A percentile compares a stretch with the other conserved stretches of the same genome.
Conservation (phyloP, 805 yeast genomes). For the Zygoascus ofunaensis region DNA sequence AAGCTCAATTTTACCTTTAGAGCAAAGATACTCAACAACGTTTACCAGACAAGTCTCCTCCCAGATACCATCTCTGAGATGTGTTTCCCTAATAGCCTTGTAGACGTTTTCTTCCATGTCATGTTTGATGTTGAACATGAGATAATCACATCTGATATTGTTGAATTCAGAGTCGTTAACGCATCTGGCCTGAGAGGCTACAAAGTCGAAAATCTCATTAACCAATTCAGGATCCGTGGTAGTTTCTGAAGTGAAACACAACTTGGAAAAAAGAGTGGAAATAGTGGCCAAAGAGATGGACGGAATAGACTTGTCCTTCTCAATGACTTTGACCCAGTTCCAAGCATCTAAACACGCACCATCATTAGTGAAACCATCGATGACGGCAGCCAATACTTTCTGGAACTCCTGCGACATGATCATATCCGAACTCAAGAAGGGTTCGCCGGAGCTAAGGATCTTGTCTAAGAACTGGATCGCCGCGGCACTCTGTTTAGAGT, state of each 20-base stretch:
- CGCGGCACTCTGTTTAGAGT: constrained; percentile 16
- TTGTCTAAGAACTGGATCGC: constrained; percentile 23
- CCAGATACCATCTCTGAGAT: constrained; percentile 22
- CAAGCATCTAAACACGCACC: constrained; percentile 22
- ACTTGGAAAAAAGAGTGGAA: constrained; percentile 16
- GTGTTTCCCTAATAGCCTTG: constrained; percentile 25
- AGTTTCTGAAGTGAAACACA: constrained; percentile 7
- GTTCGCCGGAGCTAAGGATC: constrained; percentile 12
- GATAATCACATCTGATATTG: constrained; percentile 20
- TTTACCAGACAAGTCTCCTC: constrained; percentile 23
- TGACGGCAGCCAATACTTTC: constrained; percentile 8
- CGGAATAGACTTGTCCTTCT: constrained; percentile 12
- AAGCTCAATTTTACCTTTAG: constrained; percentile 15
- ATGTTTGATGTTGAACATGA: constrained; percentile 16
- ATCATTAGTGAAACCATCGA: constrained; percentile 19
- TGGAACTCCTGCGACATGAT: constrained; percentile 2
- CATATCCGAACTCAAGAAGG: background rate
- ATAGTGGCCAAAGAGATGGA: constrained; percentile 13
- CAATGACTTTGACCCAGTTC: constrained; percentile 22
- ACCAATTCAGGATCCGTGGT: constrained; percentile 20
- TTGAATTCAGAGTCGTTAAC: constrained; percentile 6
- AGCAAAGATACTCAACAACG: constrained; percentile 13
- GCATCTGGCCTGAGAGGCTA: constrained; percentile 16
- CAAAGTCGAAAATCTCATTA: constrained; percentile 21
- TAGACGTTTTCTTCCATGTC: constrained; percentile 15